These are phyloP conservation scores for Grigorovia jiainica DNA, from an alignment of 805 yeast species.

Conservation along the genomic window DNA sequence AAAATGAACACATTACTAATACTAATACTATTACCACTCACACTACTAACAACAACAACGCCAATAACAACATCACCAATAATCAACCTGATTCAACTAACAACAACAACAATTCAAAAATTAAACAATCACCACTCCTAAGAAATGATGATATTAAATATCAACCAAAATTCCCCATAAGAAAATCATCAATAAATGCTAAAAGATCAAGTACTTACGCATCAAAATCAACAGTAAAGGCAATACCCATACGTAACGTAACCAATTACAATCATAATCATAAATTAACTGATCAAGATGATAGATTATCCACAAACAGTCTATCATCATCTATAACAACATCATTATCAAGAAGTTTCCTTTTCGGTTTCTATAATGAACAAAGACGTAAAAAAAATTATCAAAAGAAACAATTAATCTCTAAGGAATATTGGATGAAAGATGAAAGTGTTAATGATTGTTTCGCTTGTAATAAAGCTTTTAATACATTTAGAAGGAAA, in stretches of 20 bases:
- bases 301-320: conserved; percentile 29
- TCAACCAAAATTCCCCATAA: conserved; percentile 16
- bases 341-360: conserved; percentile 33
- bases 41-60: no score
- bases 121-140: no score
- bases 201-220: conserved; percentile 29
- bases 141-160: background rate
- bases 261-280: conserved; percentile 1
- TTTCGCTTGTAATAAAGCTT: conserved; percentile 67
- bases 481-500: conserved; percentile 78
- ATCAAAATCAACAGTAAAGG: conserved; percentile 26
- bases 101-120: no score
- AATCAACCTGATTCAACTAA: no score
- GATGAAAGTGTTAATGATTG: conserved; percentile 89
- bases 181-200: conserved; percentile 15
- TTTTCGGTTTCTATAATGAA: conserved; percentile 33
- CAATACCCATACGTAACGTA: conserved; percentile 24
- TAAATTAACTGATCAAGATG: conserved; percentile 24
- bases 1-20: no score
- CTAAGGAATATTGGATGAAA: conserved; percentile 88
- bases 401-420: conserved; percentile 22
- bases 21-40: no score
- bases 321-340: conserved; percentile 34
- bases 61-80: no score
- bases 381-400: conserved; percentile 19